These are phyloP conservation scores for Mycena rosella DNA, from an alignment of 768 basidiomycete species.

Conservation along the genomic window DNA sequence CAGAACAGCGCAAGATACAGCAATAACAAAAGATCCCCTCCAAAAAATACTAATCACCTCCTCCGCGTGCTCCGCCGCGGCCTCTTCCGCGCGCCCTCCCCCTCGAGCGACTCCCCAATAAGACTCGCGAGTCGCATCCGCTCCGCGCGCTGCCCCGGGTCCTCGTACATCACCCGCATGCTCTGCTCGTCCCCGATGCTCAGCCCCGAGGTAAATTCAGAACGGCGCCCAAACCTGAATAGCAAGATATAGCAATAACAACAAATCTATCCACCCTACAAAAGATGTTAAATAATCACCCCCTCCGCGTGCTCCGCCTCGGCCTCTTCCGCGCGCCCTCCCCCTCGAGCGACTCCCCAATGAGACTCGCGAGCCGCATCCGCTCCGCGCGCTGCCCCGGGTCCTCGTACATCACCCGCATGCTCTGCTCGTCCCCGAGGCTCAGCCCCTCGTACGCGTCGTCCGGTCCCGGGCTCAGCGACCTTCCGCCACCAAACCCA, in stretches of 20 bases:
- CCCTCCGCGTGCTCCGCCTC: constrained; percentile 15
- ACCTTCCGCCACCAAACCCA: constrained; percentile 24
- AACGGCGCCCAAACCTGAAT: too few species aligned
- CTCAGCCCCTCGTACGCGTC: constrained; percentile 26
- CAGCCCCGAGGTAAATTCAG: too few species aligned
- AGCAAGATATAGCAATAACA: too few species aligned
- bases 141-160: constrained; percentile 31
- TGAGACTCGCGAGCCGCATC: constrained; percentile 24
- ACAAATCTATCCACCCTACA: too few species aligned
- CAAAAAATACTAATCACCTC: neutral
- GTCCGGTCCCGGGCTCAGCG: constrained; percentile 23
- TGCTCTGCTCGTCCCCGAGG: constrained; percentile 30
- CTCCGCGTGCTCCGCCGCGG: constrained; percentile 16
- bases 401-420: constrained; percentile 35
- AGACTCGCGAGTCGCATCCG: constrained; percentile 24
- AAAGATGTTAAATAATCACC: too few species aligned
- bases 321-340: neutral
- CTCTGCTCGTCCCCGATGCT: constrained; percentile 33
- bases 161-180: constrained; percentile 33
- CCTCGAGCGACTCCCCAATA: constrained; percentile 28
- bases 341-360: constrained; percentile 27
- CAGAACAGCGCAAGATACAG: too few species aligned
- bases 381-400: constrained; percentile 31
- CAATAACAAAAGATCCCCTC: too few species aligned
- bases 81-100: neutral